These are phyloP conservation scores for Allomyces macrogynus DNA, from an alignment of 192 early-diverging fungal genomes.

Conservation along the genomic window DNA sequence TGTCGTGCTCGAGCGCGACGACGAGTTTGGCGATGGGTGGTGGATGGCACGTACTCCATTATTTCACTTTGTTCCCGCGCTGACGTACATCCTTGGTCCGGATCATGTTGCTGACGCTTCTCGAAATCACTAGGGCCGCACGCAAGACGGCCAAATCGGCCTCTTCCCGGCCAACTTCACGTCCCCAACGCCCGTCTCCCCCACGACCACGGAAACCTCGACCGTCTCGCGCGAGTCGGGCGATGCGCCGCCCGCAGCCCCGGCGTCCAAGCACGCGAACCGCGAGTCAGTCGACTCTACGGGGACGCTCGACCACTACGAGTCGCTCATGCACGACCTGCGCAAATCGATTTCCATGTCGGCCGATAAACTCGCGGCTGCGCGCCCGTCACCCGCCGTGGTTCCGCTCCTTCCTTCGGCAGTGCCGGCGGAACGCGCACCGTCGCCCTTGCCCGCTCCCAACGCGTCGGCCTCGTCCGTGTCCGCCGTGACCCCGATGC, in stretches of 20 bases:
- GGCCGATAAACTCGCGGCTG: not conserved
- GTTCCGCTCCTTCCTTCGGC: not conserved
- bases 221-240: not conserved
- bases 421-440: not conserved
- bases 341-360: conserved; percentile 1
- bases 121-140: conserved; percentile 27
- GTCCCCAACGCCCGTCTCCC: too few relatives aligned
- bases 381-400: not conserved
- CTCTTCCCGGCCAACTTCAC: conserved; percentile 46
- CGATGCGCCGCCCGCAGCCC: too few relatives aligned
- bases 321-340: not conserved
- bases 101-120: too few relatives aligned
- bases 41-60: conserved; percentile 32
- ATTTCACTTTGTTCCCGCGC: too few relatives aligned
- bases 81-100: too few relatives aligned
- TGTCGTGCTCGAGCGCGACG: conserved; percentile 45
- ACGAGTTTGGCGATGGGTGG: conserved; percentile 52
- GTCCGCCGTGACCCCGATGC: not conserved
- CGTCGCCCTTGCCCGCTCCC: not conserved
- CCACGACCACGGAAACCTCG: too few relatives aligned
- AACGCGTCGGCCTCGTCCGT: not conserved
- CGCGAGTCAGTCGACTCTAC: not conserved
- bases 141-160: conserved; percentile 35
- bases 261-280: not conserved
- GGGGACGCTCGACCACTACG: not conserved